These are phyloP conservation scores for Syzygium aromaticum DNA, from an alignment of 345 rosid species.

Conservation along the genomic window DNA sequence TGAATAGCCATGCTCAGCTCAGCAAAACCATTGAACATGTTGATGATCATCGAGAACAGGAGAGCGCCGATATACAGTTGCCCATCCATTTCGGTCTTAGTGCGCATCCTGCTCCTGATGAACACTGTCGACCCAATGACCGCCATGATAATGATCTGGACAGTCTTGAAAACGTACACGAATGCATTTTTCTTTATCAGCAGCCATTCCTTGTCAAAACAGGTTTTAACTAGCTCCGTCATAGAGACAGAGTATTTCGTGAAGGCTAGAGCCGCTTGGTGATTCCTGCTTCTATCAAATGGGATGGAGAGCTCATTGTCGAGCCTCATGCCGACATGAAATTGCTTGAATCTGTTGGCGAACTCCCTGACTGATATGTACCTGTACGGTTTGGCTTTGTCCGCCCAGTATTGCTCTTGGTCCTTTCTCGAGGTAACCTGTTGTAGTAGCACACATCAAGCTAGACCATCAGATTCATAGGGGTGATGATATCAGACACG, in stretches of 20 bases:
- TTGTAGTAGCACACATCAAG: background rate
- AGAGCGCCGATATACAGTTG: conserved; percentile 36
- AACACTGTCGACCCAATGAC: conserved; percentile 48
- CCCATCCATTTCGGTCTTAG: conserved; percentile 34
- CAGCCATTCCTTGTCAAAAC: conserved; percentile 72
- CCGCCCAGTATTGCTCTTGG: conserved; percentile 84
- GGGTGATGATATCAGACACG: background rate
- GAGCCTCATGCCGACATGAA: conserved; percentile 32
- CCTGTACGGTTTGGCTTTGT: conserved; percentile 44
- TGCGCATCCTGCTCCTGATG: conserved; percentile 43
- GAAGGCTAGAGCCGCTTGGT: conserved; percentile 60
- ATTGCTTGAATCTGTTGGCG: conserved; percentile 37
- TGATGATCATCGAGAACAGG: conserved; percentile 42
- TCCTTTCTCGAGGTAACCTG: conserved; percentile 88
- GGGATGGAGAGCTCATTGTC: conserved; percentile 46
- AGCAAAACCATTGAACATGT: conserved; percentile 79
- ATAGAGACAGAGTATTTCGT: conserved; percentile 40
- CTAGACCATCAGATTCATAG: background rate
- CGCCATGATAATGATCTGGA: conserved; percentile 53
- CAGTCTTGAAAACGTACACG: conserved; percentile 57
- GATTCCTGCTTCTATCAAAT: conserved; percentile 43
- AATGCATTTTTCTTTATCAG: conserved; percentile 55
- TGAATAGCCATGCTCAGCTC: conserved; percentile 65
- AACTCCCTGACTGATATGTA: conserved; percentile 54
- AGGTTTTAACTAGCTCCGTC: conserved; percentile 54